These are phyloP conservation scores for Trichophyton schoenleinii DNA, from an alignment of 2,329 filamentous ascomycete species.

Conservation along the genomic window DNA sequence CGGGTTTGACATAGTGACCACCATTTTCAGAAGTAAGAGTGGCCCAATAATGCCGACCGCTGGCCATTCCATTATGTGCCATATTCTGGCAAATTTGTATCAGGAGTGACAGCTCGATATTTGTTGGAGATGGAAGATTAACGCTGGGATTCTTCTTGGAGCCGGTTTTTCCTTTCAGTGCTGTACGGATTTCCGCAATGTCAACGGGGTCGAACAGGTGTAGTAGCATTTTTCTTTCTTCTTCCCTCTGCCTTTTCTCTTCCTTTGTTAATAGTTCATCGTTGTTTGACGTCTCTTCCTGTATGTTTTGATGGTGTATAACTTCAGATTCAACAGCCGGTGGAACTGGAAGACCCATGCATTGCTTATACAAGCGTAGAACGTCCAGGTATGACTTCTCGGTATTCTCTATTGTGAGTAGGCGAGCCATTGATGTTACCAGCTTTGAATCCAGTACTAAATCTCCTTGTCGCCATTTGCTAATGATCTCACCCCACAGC, in stretches of 20 bases:
- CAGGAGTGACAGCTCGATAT: constrained; percentile 54
- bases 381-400: constrained; percentile 57
- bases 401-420: constrained; percentile 54
- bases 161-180: not conserved
- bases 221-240: constrained; percentile 1
- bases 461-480: constrained; percentile 60
- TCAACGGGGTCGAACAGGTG: constrained; percentile 27
- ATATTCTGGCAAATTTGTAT: constrained; percentile 48
- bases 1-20: constrained; percentile 52
- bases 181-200: constrained; percentile 4
- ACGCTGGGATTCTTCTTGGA: constrained; percentile 8
- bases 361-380: constrained; percentile 64
- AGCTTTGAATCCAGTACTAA: constrained; percentile 65
- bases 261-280: constrained; percentile 14
- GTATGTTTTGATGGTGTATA: constrained; percentile 4
- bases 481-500: constrained; percentile 69
- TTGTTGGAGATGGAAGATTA: constrained; percentile 37
- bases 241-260: constrained; percentile 18
- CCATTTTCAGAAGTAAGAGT: constrained; percentile 44
- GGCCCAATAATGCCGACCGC: constrained; percentile 68
- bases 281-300: constrained; percentile 13
- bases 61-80: constrained; percentile 43
- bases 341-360: constrained; percentile 55
- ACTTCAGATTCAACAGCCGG: constrained; percentile 6
- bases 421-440: constrained; percentile 65